These are phyloP conservation scores for Trichoderma erinaceum DNA, from an alignment of 495 filamentous ascomycete genomes.

Conservation along the genomic window DNA sequence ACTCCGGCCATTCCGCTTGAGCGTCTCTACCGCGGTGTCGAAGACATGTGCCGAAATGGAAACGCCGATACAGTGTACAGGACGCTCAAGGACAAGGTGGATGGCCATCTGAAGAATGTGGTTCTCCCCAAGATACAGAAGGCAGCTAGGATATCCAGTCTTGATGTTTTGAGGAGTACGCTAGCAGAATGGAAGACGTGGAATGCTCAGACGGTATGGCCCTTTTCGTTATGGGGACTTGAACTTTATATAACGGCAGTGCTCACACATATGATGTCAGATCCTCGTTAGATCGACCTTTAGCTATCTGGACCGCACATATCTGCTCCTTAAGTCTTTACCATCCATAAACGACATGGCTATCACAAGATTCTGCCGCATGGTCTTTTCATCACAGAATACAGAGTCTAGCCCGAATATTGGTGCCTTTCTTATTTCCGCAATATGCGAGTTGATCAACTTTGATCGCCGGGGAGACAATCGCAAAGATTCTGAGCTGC, in stretches of 20 bases:
- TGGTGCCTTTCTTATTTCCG: constrained; percentile 54
- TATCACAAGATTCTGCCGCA: constrained; percentile 53
- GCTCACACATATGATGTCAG: constrained; percentile 31
- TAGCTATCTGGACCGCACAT: constrained; percentile 86
- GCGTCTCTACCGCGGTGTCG: constrained; percentile 80
- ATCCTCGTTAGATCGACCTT: constrained; percentile 76
- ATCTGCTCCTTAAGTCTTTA: constrained; percentile 50
- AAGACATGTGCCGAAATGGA: constrained; percentile 79
- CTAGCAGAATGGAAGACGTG: constrained; percentile 70
- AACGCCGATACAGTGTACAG: constrained; percentile 58
- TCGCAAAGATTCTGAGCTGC: constrained; percentile 46
- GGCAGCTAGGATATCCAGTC: constrained; percentile 43
- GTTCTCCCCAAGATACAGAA: constrained; percentile 48
- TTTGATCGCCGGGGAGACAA: constrained; percentile 56
- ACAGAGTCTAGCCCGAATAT: constrained; percentile 51
- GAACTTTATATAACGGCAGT: neutral
- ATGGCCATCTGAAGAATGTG: constrained; percentile 50
- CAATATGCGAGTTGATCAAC: constrained; percentile 68
- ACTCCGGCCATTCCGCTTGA: constrained; percentile 66
- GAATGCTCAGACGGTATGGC: constrained; percentile 63
- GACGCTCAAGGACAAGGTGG: constrained; percentile 56
- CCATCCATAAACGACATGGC: constrained; percentile 48
- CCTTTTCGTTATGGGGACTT: constrained; percentile 11
- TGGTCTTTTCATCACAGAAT: constrained; percentile 40
- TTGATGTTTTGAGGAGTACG: constrained; percentile 59